phyloP scores from a whole-genome alignment of 352 stramenopile genomes.

The Elongisporangium undulatum region DNA sequence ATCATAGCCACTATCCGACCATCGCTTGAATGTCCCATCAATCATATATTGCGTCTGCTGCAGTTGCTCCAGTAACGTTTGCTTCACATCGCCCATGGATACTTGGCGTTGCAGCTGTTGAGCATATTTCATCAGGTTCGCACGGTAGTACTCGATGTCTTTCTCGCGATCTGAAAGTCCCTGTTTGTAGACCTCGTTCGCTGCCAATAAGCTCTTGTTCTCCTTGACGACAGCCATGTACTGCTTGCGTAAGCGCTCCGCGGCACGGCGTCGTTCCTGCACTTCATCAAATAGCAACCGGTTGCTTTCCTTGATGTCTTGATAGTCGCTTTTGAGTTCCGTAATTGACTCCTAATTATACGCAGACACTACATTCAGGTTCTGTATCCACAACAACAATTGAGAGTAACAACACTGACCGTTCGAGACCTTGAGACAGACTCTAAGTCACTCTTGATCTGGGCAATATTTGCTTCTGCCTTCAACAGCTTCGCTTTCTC shows the following conservation, averaged over 20 bases:
- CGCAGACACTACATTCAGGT: background rate
- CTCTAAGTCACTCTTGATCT: conserved; percentile 26
- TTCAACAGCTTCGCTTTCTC: conserved; percentile 27
- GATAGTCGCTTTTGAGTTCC: conserved; percentile 29
- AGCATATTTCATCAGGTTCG: conserved; percentile 32
- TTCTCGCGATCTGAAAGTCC: conserved; percentile 52
- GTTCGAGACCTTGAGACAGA: conserved; percentile 5
- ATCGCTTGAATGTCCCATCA: conserved; percentile 68
- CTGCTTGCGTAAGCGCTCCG: conserved; percentile 55
- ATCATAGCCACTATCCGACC: conserved; percentile 49
- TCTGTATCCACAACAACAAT: background rate
- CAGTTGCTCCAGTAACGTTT: conserved; percentile 67
- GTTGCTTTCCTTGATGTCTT: conserved; percentile 64
- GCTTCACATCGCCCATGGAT: conserved; percentile 62
- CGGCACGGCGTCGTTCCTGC: conserved; percentile 42
- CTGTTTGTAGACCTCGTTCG: conserved; percentile 64
- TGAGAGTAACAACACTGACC: background rate
- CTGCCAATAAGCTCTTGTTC: conserved; percentile 62
- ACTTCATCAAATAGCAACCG: conserved; percentile 55
- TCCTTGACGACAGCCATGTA: conserved; percentile 46
- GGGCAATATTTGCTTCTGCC: conserved; percentile 27
- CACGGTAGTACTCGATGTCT: conserved; percentile 65
- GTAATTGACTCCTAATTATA: background rate
- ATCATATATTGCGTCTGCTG: conserved; percentile 81
- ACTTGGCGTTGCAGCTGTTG: conserved; percentile 49